A percentile compares a stretch with the other conserved stretches of the same genome.
phyloP scores from a whole-genome alignment of 164 flowering plant genomes.

The Macadamia integrifolia region DNA sequence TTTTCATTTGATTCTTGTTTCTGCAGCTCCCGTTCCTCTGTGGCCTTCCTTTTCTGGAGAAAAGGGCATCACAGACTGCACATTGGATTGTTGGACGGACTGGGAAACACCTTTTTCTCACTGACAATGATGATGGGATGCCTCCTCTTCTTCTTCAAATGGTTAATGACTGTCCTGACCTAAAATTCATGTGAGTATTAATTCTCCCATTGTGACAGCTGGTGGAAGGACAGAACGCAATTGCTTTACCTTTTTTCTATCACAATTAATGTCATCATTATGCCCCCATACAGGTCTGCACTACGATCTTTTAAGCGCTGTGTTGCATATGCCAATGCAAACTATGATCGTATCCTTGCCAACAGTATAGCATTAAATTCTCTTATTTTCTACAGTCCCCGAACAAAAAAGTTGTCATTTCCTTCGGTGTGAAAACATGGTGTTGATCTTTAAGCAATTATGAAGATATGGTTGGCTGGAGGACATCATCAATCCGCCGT shows the following conservation, averaged over 20 bases:
- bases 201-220: not conserved
- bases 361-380: slow-evolving; percentile 1
- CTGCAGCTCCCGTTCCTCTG: slow-evolving; percentile 76
- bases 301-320: slow-evolving; percentile 84
- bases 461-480: slow-evolving; percentile 94
- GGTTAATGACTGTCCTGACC: slow-evolving; percentile 65
- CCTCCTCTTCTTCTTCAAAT: slow-evolving; percentile 87
- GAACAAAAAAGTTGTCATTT: not conserved
- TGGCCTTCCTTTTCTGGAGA: slow-evolving; percentile 79
- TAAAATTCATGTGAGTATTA: slow-evolving; percentile 73
- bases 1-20: slow-evolving; percentile 7
- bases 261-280: slow-evolving; percentile 9
- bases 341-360: slow-evolving; percentile 85
- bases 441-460: slow-evolving; percentile 30
- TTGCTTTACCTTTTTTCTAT: not conserved
- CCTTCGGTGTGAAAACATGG: not conserved
- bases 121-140: slow-evolving; percentile 66
- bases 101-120: slow-evolving; percentile 91
- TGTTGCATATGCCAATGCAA: slow-evolving; percentile 90
- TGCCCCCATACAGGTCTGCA: slow-evolving; percentile 62
- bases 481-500: slow-evolving; percentile 92
- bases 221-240: not conserved
- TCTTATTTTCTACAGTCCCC: slow-evolving; percentile 5
- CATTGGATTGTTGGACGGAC: slow-evolving; percentile 79
- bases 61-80: slow-evolving; percentile 65